These are phyloP conservation scores for Boletus fagicola DNA, from an alignment of 768 basidiomycete genomes.

Conservation along the genomic window DNA sequence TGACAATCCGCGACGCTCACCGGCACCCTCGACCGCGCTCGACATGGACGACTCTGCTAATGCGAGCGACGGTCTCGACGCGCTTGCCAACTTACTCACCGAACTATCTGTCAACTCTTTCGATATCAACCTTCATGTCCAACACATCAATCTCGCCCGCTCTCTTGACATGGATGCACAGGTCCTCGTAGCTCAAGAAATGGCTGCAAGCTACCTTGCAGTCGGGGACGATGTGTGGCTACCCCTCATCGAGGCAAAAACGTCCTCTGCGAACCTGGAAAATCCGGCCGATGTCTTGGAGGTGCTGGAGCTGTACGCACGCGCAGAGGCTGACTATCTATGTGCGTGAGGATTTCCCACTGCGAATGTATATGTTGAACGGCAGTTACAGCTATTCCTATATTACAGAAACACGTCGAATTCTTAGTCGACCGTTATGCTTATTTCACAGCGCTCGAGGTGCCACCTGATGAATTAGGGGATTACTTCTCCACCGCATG, in stretches of 20 bases:
- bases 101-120: slow-evolving; percentile 58
- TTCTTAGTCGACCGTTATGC: slow-evolving; percentile 48
- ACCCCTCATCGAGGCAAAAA: slow-evolving; percentile 59
- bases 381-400: slow-evolving; percentile 60
- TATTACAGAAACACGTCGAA: slow-evolving; percentile 66
- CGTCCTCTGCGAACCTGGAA: slow-evolving; percentile 48
- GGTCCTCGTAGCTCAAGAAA: slow-evolving; percentile 58
- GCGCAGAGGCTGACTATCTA: slow-evolving; percentile 74
- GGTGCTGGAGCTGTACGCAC: slow-evolving; percentile 57
- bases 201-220: slow-evolving; percentile 61
- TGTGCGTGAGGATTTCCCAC: slow-evolving; percentile 51
- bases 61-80: slow-evolving; percentile 51
- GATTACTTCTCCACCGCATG: slow-evolving; percentile 60
- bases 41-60: slow-evolving; percentile 49
- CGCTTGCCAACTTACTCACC: slow-evolving; percentile 57
- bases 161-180: slow-evolving; percentile 59
- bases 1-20: too few species aligned
- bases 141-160: slow-evolving; percentile 63
- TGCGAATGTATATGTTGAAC: slow-evolving; percentile 17
- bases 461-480: slow-evolving; percentile 48
- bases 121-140: slow-evolving; percentile 60
- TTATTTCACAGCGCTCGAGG: slow-evolving; percentile 35
- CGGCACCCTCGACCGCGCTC: background rate
- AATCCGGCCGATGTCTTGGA: slow-evolving; percentile 51
- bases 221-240: slow-evolving; percentile 73